Evolutionary conservation across 2,329 filamentous ascomycete species (phyloP), one percentile per base, ranked within the genome.

Genomic region (Fusarium sp.): DNA sequence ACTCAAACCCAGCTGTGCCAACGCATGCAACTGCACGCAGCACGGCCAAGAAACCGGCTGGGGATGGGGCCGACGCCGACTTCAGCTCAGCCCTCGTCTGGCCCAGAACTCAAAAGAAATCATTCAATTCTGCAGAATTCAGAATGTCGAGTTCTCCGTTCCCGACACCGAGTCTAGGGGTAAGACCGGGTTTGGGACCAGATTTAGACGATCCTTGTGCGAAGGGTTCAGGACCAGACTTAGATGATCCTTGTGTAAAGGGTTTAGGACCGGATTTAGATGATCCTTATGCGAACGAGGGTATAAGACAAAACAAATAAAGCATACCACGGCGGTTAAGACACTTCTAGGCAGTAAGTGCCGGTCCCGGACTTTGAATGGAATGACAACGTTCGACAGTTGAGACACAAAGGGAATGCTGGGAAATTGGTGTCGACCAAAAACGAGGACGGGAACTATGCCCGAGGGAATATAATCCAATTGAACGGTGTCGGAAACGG

Each of bases 261-360:
- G 62, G 65, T 57, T 37, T 47, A 48, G 68, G 60, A 46, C 67
- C 65, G 66, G 51, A 74, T 75, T 66, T 57, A 68, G 66, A 71
- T 37, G 47, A 58, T 55, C 59, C 70, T 73, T 58, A 72, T 68
- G 68, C 68, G 54, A 66, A 43, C 23, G 23, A 23, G 68, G 68
- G 61, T 41, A 50, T 37, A 61, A 52, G 70, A 71, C 68, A 57
- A 65, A 69, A 57, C 68, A 71, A 66, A 72, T 69, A 53, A 61
- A 73, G 66, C 71, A 75, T 75, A 75, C 73, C 73, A 75, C 68
- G 57, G 70, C 66, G 70, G 60, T 62, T 74, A 75, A 75, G 73
- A 70, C 73, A 74, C 67, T 71, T 58, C 56, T 68, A 34, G 70
- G 51, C 57, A 62, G 47, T 44, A 63, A 65, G 61, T 56, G 59